Conservation (phyloP, 805 yeast species). For the Wickerhamiella spandovensis region DNA sequence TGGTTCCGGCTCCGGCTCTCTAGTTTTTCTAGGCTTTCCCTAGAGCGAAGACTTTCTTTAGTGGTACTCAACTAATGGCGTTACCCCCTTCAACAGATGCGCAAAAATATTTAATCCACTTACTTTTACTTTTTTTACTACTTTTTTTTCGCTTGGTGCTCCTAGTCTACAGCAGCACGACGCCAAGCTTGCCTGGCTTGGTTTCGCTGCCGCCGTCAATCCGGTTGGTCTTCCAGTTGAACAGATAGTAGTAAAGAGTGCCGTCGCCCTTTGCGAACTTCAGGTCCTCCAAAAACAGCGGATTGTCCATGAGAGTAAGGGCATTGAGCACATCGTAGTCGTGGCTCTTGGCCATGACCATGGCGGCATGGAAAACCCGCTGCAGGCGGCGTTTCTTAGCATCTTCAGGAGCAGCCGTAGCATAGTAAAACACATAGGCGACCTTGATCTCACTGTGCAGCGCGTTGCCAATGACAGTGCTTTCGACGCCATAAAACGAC, state of each 20-base stretch:
- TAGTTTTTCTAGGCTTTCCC: not conserved
- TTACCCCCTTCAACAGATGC: not conserved
- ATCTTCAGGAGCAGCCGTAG: constrained; percentile 42
- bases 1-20: too few relatives aligned
- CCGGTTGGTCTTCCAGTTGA: constrained; percentile 76
- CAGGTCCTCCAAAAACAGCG: constrained; percentile 63
- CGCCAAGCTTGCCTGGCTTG: constrained; percentile 71
- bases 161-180: constrained; percentile 51
- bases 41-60: not conserved
- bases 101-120: not conserved
- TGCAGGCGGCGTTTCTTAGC: constrained; percentile 46
- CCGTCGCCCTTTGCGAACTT: constrained; percentile 95
- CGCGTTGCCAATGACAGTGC: constrained; percentile 56
- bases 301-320: constrained; percentile 78
- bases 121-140: not conserved
- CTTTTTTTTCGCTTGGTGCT: not conserved
- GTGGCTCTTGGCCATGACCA: constrained; percentile 53
- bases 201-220: constrained; percentile 69
- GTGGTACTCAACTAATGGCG: not conserved
- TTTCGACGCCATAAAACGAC: constrained; percentile 81
- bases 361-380: constrained; percentile 55
- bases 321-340: constrained; percentile 90
- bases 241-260: constrained; percentile 72
- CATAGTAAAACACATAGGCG: constrained; percentile 81
- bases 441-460: constrained; percentile 58